Conservation (phyloP, 768 basidiomycete species). For the Phaeotremella fagi region DNA sequence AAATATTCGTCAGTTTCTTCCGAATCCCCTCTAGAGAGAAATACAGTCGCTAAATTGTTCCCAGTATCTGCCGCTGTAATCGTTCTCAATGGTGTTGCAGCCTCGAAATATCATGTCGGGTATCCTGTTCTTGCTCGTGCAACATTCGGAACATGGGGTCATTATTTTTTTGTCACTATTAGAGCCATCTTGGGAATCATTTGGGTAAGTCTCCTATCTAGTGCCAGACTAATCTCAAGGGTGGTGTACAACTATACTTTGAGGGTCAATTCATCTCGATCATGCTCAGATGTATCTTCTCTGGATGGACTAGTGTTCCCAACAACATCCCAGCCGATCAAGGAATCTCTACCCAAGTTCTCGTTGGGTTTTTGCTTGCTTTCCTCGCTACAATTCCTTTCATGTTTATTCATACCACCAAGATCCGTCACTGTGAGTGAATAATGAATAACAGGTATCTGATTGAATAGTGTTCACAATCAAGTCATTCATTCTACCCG, state of each 20-base stretch:
- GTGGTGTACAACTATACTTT: slow-evolving; percentile 19
- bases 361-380: slow-evolving; percentile 13
- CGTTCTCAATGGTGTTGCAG: slow-evolving; percentile 20
- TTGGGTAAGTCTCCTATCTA: slow-evolving; percentile 13
- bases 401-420: slow-evolving; percentile 21
- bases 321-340: slow-evolving; percentile 12
- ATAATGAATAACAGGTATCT: neutral
- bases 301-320: slow-evolving; percentile 5
- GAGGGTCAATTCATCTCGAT: slow-evolving; percentile 22
- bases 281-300: slow-evolving; percentile 18
- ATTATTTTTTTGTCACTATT: slow-evolving; percentile 25
- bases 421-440: slow-evolving; percentile 14
- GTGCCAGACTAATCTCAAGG: neutral
- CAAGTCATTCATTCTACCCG: slow-evolving; percentile 12
- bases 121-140: slow-evolving; percentile 24
- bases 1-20: slow-evolving; percentile 8
- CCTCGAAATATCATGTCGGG: slow-evolving; percentile 22
- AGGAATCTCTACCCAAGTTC: slow-evolving; percentile 16
- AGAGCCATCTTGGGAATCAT: slow-evolving; percentile 25
- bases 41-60: neutral
- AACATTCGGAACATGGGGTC: slow-evolving; percentile 28
- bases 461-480: slow-evolving; percentile 10
- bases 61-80: slow-evolving; percentile 21
- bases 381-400: slow-evolving; percentile 18
- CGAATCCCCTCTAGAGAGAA: neutral